Evolutionary conservation across 805 yeast species (phyloP), one percentile per base, ranked within the genome.

Genomic region (Cyberlindnera veronae): DNA sequence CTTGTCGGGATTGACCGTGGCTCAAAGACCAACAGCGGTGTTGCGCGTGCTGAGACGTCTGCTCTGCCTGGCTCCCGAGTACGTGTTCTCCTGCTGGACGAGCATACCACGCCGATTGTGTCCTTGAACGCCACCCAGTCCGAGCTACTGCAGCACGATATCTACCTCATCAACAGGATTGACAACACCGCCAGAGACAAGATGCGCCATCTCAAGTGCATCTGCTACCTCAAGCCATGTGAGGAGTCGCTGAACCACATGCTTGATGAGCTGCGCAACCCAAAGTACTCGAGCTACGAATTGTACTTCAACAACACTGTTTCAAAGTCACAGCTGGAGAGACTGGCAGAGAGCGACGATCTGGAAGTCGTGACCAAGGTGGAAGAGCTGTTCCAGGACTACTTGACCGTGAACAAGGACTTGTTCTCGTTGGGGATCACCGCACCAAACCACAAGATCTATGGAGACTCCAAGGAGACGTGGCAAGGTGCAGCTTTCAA

Each of bases 101-200:
- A 74, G 36, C 71, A 72, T 48, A 91, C 99, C 2, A 85, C 95
- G 6, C 72, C 89, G 0, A 79, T 89, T 18, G 76, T 93, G 17
- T 88, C 97, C n/a, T 72, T 93, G 75, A 79, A 84, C 51, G 77
- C 95, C 21, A 84, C 96, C 3, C 99, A 93, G 59, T 81, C 95
- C 3, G 84, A 81, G 41, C 69, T 93, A 32, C 71, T 93, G 28
- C 79, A 83, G 49, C 76, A 86, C 51, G 95, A 91, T 46, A 77
- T 93, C n/a, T 88, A 85, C 44, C 69, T 93, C 36, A 81, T 88
- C 33, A 96, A 88, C 45, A 73, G 76, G 29, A 60, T 81, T 19
- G 84, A 80, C 41, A 81, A 82, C 56, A 49, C 58, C 6, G 64
- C 70, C 32, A 70, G 93, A 32, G 87, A 81, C 53, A 74, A 73